Evolutionary conservation across 1,284 basidiomycete species (phyloP), one percentile per base, ranked within the genome.

Genomic region (Exobasidium cylindrosporum): DNA sequence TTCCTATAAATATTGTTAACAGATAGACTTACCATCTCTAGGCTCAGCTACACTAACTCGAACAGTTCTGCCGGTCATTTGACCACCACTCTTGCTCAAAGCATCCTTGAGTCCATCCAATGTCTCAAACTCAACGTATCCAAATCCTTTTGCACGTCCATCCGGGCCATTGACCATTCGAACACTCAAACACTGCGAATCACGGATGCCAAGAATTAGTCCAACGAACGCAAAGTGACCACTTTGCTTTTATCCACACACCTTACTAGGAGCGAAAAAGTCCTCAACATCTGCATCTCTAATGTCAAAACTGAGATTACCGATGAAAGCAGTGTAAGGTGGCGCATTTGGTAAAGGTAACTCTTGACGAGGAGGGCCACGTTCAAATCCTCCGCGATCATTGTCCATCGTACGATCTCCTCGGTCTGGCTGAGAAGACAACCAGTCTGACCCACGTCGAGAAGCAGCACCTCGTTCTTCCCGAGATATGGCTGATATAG

Each of bases 71-170:
- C 89, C 90, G 32, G 86, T 87, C 57, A 98, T 83, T 70, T 82
- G 72, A 47, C 59, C 49, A 32, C 76, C 76, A 58, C 64, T 72
- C 57, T 67, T 67, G 53, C 67, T 68, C 31, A 79, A 66, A 4
- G 89, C 95, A 59, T 88, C 87, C 82, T 92, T 93, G 66, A 97
- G 83, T 49, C 86, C 87, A 43, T 93, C 90, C 62, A 92, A 80
- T 58, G 88, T 88, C 43, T 84, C 85, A 77, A 97, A 98, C 80
- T 99, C 95, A 67, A 97, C 88, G 79, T 98, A 98, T 32, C 95
- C 96, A 82, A 97, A 98, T 0, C 96, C 96, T 81, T 97, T 97
- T 32, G 92, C 90, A 80, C 92, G 92, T 59, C 94, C 92, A 54
- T 82, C 82, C 61, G 87, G 86, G 74, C 94, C 93, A 73, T 86